phyloP scores from a whole-genome alignment of 23 red algal species.

The Gracilaria gracilis region DNA sequence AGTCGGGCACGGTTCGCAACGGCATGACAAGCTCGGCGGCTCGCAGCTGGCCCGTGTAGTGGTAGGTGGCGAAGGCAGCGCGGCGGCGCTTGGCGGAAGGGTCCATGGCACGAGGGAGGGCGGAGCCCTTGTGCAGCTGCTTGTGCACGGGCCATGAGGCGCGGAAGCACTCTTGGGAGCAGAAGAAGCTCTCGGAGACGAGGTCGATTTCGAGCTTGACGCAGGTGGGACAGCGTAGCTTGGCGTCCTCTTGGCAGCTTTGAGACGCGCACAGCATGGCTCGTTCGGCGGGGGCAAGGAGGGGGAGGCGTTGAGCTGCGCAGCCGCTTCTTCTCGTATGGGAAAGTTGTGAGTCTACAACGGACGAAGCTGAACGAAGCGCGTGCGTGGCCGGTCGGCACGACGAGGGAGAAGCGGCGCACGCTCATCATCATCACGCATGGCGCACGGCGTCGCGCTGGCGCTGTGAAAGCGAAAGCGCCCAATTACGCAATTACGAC shows the following conservation, averaged over 20 bases:
- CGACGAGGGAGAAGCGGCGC: neutral
- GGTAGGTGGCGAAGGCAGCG: slow-evolving; percentile 45
- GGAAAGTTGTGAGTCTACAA: too few species aligned
- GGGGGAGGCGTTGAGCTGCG: too few species aligned
- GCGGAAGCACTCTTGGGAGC: slow-evolving; percentile 84
- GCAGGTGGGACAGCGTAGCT: slow-evolving; percentile 83
- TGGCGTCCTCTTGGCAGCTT: slow-evolving; percentile 47
- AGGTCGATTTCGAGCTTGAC: slow-evolving; percentile 71
- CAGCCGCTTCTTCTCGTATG: too few species aligned
- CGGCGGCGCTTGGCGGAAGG: slow-evolving; percentile 30
- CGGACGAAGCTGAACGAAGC: too few species aligned
- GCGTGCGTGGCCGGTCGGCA: too few species aligned
- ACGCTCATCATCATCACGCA: neutral
- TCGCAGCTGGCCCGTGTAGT: slow-evolving; percentile 83
- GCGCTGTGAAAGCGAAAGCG: too few species aligned
- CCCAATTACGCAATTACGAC: too few species aligned
- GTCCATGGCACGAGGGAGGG: slow-evolving; percentile 25
- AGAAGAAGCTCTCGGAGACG: slow-evolving; percentile 75
- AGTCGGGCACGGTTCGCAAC: slow-evolving; percentile 53
- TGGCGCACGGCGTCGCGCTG: too few species aligned
- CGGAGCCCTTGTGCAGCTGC: slow-evolving; percentile 61
- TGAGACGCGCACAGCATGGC: slow-evolving; percentile 59
- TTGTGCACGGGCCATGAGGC: slow-evolving; percentile 79
- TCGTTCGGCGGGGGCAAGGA: neutral
- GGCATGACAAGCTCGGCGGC: slow-evolving; percentile 55